Evolutionary conservation across 768 basidiomycete species (phyloP), one percentile per base, ranked within the genome.

Genomic region (Tricholoma terreum): DNA sequence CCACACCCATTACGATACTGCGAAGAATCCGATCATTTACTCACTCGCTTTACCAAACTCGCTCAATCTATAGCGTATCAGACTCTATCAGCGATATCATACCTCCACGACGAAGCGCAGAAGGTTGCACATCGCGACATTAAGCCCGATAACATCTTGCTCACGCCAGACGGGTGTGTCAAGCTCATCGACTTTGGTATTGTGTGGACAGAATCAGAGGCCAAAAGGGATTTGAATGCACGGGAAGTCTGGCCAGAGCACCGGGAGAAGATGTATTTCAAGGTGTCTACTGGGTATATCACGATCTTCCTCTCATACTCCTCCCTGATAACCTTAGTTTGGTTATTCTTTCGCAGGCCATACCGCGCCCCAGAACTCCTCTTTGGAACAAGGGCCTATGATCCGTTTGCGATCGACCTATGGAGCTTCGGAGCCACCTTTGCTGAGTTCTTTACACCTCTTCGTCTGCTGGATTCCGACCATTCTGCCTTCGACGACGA

Each of bases 301-400:
- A 12, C 27, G 63, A 36, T 27, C 17, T 33, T 58, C 42, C 4
- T 55, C 3, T 19, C n/a, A 22, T n/a, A n/a, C n/a, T 15, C 11
- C 19, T 14, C 6, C 50, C 15, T 42, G 10, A 7, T 38, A 17
- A 50, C 34, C 15, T 9, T 15, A n/a, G n/a, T n/a, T n/a, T n/a
- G n/a, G n/a, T n/a, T n/a, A n/a, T 60, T 42, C 35, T 33, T 42
- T 21, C 45, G 1, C 59, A 95, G 94, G 8, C 80, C 87, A 0
- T 94, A 94, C 67, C 85, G 92, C 19, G 89, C 94, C 0, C 94
- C 94, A 0, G 95, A 98, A 67, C 81, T 97, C 1, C 79, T 98
- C 15, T 96, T 96, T 58, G 88, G 87, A 0, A 74, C 87, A 0
- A 74, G 78, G 15, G 67, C 72, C 11, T 97, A 98, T 71, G 81